phyloP scores from a whole-genome alignment of 2,329 filamentous ascomycete species.

The Tolypocladium cylindrosporum region DNA sequence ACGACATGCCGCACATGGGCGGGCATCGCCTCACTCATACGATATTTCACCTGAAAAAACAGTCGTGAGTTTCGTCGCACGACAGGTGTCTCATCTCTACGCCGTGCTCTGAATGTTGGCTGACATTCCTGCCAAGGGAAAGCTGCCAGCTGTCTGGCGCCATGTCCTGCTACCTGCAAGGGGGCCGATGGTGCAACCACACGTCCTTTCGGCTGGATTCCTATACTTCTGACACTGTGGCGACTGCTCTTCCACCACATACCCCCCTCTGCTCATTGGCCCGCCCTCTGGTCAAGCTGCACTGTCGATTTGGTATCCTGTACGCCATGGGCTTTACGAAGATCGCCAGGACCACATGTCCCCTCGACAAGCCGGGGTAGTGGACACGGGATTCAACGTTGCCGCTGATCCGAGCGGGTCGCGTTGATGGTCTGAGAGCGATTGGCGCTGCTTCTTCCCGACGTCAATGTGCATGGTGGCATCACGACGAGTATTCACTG shows the following conservation, averaged over 20 bases:
- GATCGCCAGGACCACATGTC: not conserved
- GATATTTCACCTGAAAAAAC: not conserved
- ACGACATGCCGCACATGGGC: not conserved
- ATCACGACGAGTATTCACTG: not conserved
- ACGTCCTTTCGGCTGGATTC: not conserved
- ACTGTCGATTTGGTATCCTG: not conserved
- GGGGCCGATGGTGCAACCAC: not conserved
- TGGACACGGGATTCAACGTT: not conserved
- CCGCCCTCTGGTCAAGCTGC: not conserved
- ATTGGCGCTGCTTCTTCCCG: conserved; percentile 1
- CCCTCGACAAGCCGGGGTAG: not conserved
- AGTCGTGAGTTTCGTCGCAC: not conserved
- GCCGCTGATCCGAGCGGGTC: not conserved
- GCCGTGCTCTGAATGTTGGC: not conserved
- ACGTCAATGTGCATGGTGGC: not conserved
- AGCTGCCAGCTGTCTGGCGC: conserved; percentile 1
- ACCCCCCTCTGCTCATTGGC: not conserved
- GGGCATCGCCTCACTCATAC: not conserved
- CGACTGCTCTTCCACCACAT: no score
- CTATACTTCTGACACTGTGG: not conserved
- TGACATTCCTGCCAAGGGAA: not conserved
- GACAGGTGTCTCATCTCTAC: conserved; percentile 1
- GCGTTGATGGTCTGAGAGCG: not conserved
- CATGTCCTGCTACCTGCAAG: conserved; percentile 1
- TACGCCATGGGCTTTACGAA: not conserved